Percentiles rank a stretch among this genome's conserved stretches.
These are phyloP conservation scores for Penicillium nordicum DNA, from an alignment of 2,329 filamentous ascomycete species.

Conservation along the genomic window DNA sequence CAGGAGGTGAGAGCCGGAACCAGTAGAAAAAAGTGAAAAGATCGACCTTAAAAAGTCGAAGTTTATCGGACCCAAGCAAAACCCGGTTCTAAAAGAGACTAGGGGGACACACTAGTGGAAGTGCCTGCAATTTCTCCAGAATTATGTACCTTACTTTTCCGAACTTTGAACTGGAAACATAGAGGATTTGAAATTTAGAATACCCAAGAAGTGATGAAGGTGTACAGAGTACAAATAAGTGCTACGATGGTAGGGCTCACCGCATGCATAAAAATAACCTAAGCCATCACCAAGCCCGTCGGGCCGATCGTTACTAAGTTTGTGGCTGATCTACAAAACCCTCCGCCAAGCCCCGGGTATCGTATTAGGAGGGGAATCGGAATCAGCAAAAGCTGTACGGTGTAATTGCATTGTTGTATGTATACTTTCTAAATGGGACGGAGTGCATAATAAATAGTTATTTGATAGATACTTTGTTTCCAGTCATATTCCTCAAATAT, in stretches of 20 bases:
- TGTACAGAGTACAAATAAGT: neutral
- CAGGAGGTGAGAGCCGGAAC: neutral
- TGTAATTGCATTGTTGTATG: neutral
- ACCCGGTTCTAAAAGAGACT: slow-evolving; percentile 8
- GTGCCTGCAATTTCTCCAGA: neutral
- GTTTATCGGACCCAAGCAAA: slow-evolving; percentile 15
- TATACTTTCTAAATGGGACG: neutral
- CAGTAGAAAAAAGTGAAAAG: neutral
- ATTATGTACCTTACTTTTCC: neutral
- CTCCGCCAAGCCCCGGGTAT: slow-evolving; percentile 17
- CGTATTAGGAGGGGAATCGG: slow-evolving; percentile 11
- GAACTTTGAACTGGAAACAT: too few species aligned
- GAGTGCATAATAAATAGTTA: neutral
- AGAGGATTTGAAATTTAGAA: too few species aligned
- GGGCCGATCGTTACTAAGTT: slow-evolving; percentile 20
- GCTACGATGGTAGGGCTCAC: neutral
- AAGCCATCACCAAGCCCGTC: slow-evolving; percentile 14
- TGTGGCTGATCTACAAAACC: slow-evolving; percentile 23
- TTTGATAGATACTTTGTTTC: neutral
- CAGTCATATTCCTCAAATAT: neutral
- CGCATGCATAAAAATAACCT: slow-evolving; percentile 10
- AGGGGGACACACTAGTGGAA: slow-evolving; percentile 6
- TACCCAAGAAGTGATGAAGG: neutral
- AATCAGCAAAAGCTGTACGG: neutral
- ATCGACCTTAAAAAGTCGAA: slow-evolving; percentile 9